Evolutionary conservation across 305 asterid genomes (phyloP).

Genomic region (Fraxinus ornus): DNA sequence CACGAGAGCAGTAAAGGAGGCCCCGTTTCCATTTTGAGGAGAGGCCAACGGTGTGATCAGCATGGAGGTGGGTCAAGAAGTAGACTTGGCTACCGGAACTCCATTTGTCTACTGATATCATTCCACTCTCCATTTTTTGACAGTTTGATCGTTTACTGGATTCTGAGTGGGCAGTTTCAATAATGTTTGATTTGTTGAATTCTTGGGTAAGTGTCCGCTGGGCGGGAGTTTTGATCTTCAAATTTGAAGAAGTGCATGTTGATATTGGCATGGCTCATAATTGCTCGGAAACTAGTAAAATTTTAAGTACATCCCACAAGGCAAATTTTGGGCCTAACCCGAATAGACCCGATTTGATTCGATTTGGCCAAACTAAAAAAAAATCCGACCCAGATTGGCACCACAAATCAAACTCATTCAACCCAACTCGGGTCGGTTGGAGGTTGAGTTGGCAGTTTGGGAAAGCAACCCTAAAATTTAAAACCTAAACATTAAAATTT

Average conservation of each 20-base stretch:
- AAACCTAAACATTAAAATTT: too few species aligned
- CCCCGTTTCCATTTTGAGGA: slow-evolving; percentile 60
- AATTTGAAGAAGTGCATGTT: background rate
- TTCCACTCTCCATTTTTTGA: slow-evolving; percentile 58
- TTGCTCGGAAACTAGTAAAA: too few species aligned
- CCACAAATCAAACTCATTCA: background rate
- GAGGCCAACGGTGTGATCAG: slow-evolving; percentile 80
- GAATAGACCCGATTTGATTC: background rate
- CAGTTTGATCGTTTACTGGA: background rate
- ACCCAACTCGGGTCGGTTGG: background rate
- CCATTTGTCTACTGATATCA: slow-evolving; percentile 88
- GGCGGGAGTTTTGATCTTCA: background rate
- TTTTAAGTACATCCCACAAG: too few species aligned
- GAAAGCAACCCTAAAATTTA: too few species aligned
- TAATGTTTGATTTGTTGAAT: background rate
- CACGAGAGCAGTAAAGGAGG: slow-evolving; percentile 72
- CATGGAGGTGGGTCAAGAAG: slow-evolving; percentile 84
- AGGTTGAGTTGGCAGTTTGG: too few species aligned
- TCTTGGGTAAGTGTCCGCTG: background rate
- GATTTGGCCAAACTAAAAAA: background rate
- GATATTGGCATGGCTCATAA: too few species aligned
- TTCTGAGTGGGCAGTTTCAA: background rate
- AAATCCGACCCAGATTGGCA: background rate
- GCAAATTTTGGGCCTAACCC: background rate
- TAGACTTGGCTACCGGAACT: slow-evolving; percentile 71